Evolutionary conservation across 441 rosid genomes (phyloP), one percentile per base, ranked within the genome.

Genomic region (Omphalea diandra): DNA sequence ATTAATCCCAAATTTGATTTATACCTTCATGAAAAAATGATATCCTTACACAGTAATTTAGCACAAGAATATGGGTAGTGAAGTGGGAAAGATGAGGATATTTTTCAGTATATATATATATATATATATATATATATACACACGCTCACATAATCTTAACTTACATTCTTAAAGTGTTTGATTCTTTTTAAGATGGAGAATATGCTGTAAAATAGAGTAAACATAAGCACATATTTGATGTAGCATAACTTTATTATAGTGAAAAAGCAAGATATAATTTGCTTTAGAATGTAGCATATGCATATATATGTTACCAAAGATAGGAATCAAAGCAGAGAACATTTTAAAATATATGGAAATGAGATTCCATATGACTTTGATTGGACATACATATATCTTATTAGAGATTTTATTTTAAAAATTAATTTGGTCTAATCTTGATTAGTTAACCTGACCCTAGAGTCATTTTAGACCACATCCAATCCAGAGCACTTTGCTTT

Each of bases 181-280:
- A 20, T 58, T 69, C 65, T 32, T 57, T 69, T 69, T 17, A 57
- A 58, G 15, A 26, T 46, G 72, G 56, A 24, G 59, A 69, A 69
- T 69, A 59, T 69, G 57, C 43, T 31, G 7, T 15, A 53, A 36
- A 53, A 67, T 17, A 38, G 2, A 2, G 18, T 41, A 26, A 27
- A 44, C 5, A 61, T 24, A 61, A 12, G 31, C 7, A 63, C 6
- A 27, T 43, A 43, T 43, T 0, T 15, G 35, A 15, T 14, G 32
- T 26, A 44, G 67, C 53, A 63, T 44, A 63, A 29, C 67, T 63
- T 63, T 62, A 59, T 35, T 26, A 26, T 36, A 41, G 50, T 62
- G 50, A 52, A 62, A 15, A 49, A 43, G 36, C 24, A 26, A 4
- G 33, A 26, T 62, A 12, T 0, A 18, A 8, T 26, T 62, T 12